Base-by-base conservation (phyloP, 1,139 yeast species). In the Nakaseomyces kungkrabaensis region DNA sequence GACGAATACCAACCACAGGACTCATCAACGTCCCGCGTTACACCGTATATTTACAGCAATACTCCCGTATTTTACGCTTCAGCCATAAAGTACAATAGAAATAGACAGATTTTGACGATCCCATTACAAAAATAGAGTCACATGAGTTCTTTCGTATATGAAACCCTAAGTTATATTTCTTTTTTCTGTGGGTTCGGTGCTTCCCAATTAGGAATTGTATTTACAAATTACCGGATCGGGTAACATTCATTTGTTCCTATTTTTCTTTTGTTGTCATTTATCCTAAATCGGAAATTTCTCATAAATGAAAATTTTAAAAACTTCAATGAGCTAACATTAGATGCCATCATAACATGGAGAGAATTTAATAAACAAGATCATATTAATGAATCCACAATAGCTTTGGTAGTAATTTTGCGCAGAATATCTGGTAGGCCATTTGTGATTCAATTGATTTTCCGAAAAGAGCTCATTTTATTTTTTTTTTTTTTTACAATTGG, bases 21-120 rank as follows among this genome's bases (percentile, higher is more conserved):
- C 45, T 11, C 10, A 8, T 4, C 8, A 7, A 38, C 29, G 17
- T 25, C 13, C 8, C 42, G 31, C 31, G 13, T 6, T 4, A 38
- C 42, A 25, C 11, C 42, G 29, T 24, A 10, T 31, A 11, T 8
- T 31, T 38, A n/a, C 42, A 13, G 11, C 6, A 38, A 38, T 25
- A 24, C 17, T n/a, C 46, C 48, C 26, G 24, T 40, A 25, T 43
- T 47, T 11, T 38, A 47, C 13, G 50, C 41, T 26, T 43, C 46
- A 24, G 37, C 27, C 34, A 43, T 46, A 24, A 51, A 50, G 17
- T 46, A 49, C 37, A 54, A 53, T 45, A 52, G 52, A 45, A 49
- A 52, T 29, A 43, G 54, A 40, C 52, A 52, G 45, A 40, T 52
- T 9, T 43, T 53, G 31, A 53, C 47, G 43, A 50, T 53, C n/a